Conservation (phyloP, 1,139 yeast species). For the Debaryomycetaceae sp. region DNA sequence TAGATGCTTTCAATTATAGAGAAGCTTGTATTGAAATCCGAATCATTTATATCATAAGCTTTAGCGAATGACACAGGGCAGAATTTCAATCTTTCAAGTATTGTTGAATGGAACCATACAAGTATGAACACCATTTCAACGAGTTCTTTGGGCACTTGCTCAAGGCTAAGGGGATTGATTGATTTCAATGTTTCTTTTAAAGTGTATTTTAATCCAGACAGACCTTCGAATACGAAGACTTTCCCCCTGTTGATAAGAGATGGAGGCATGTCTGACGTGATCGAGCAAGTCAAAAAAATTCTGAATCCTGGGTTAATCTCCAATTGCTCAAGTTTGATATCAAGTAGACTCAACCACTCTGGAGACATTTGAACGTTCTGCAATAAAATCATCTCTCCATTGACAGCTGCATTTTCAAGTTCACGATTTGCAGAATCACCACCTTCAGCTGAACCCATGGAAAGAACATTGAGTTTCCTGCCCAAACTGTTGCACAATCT, state of each 20-base stretch:
- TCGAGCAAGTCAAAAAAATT: constrained; percentile 58
- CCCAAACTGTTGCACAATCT: constrained; percentile 31
- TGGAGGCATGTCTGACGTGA: constrained; percentile 50
- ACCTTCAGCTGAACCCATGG: constrained; percentile 80
- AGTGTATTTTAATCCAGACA: constrained; percentile 55
- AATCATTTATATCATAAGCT: constrained; percentile 65
- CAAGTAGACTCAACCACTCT: constrained; percentile 57
- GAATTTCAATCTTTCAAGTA: constrained; percentile 57
- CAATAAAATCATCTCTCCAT: constrained; percentile 65
- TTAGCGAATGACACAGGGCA: constrained; percentile 62
- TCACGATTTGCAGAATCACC: constrained; percentile 52
- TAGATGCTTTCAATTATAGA: constrained; percentile 43
- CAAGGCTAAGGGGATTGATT: constrained; percentile 15
- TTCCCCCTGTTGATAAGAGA: constrained; percentile 48
- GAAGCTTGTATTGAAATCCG: constrained; percentile 61
- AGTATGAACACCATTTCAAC: constrained; percentile 51
- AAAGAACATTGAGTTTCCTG: constrained; percentile 39
- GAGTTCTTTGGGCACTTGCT: constrained; percentile 39
- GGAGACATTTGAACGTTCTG: constrained; percentile 78
- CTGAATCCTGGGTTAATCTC: constrained; percentile 31
- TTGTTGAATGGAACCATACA: constrained; percentile 67
- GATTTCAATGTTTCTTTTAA: constrained; percentile 41
- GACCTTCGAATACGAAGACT: constrained; percentile 56
- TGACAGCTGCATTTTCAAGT: constrained; percentile 40
- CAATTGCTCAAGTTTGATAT: constrained; percentile 36